Percentiles rank a stretch among this genome's conserved stretches.
Conservation (phyloP, 371 early-diverging fungal genomes). For the Dipsacomyces acuminosporus region DNA sequence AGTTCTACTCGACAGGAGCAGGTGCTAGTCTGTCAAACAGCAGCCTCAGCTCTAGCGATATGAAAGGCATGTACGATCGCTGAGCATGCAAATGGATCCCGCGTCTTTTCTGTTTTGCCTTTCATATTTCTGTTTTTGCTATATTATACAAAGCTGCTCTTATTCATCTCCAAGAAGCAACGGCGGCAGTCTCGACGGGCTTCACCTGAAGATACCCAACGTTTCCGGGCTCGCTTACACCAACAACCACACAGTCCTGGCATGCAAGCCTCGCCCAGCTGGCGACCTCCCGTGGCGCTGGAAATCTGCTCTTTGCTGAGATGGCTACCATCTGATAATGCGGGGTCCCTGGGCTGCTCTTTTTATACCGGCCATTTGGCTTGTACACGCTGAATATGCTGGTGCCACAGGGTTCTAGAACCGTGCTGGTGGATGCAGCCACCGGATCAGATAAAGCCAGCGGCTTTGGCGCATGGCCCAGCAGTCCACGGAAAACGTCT, state of each 20-base stretch:
- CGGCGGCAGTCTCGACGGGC: conserved; percentile 1
- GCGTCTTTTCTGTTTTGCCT: background rate
- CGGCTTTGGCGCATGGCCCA: conserved; percentile 7
- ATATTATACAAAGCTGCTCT: no score
- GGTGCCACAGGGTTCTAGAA: background rate
- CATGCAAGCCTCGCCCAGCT: conserved; percentile 1
- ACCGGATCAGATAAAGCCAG: no score
- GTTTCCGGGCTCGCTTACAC: conserved; percentile 26
- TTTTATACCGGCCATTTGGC: conserved; percentile 23
- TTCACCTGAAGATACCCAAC: conserved; percentile 12
- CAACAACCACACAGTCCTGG: conserved; percentile 9
- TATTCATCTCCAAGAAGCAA: no score
- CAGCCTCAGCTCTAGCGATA: conserved; percentile 38
- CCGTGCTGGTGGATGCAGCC: no score
- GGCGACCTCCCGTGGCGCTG: conserved; percentile 1
- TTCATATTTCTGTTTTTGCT: no score
- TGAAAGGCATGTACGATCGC: conserved; percentile 41
- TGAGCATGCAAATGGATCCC: conserved; percentile 9
- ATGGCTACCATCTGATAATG: conserved; percentile 16
- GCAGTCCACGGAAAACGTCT: conserved; percentile 11
- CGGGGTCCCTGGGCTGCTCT: conserved; percentile 21
- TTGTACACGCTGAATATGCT: conserved; percentile 14
- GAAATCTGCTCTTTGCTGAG: conserved; percentile 2
- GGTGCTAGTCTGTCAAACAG: conserved; percentile 32
- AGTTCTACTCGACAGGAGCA: conserved; percentile 30